Base-by-base conservation (phyloP, 495 filamentous ascomycete species). In the Hyaloscypha finlandica region DNA sequence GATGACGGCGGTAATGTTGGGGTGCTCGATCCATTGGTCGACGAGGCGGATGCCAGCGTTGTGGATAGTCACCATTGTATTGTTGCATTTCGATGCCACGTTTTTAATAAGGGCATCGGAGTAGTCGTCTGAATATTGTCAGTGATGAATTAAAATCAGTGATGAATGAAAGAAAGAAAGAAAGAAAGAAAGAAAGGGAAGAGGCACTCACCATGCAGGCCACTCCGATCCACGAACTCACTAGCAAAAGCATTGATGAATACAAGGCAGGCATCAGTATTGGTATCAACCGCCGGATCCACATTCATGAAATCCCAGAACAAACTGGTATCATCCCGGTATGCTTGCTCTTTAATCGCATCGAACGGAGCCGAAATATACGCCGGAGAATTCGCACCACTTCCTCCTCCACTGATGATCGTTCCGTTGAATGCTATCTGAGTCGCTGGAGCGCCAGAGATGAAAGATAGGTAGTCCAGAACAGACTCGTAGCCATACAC, bases 401-500 rank as follows among this genome's bases (percentile, higher is more conserved):
- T 55, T 25, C 72, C 69, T 52, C 61, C 66, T 59, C 87, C 93
- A 87, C 93, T 92, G 42, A 89, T 93, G 20, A 97, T 81, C 4
- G 94, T 97, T 48, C 93, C 94, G 48, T 62, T 89, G 84, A 72
- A 90, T 81, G 69, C 94, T 95, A 37, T 90, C 87, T 45, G 89
- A 86, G 79, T 60, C 4, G 42, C 0, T 5, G 60, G 31, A 4
- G 4, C 3, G 16, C 37, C 42, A 22, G 35, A 58, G 30, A 62
- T 25, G 35, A 70, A 63, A 16, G 57, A 3, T 9, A 25, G 0
- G 22, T 39, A 63, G 37, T 63, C n/a, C 5, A 65, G 37, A 3
- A 22, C 58, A 6, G 63, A 61, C 25, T 70, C 68, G 22, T 55
- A 58, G 4, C 68, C 68, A 16, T 58, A 61, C 1, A 58, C 45